Evolutionary conservation across 805 yeast genomes (phyloP).

Genomic region (Candida maris): DNA sequence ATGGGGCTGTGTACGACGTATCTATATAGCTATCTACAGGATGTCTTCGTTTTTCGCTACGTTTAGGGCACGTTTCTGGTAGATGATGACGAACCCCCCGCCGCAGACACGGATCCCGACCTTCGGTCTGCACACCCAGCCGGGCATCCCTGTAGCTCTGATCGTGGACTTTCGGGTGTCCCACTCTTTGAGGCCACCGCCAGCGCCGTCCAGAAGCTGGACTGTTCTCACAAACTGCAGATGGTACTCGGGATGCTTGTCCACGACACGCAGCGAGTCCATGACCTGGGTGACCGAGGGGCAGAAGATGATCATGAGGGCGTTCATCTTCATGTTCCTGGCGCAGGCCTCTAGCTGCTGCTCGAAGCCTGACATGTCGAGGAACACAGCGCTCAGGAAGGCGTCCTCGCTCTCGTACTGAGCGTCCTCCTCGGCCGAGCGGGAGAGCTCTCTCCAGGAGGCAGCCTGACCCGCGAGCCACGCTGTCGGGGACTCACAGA

Average conservation of each 20-base stretch:
- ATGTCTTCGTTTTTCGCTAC: background rate
- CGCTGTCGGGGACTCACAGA: slow-evolving; percentile 36
- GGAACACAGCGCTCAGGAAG: slow-evolving; percentile 40
- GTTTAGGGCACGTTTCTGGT: slow-evolving; percentile 29
- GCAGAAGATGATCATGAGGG: slow-evolving; percentile 42
- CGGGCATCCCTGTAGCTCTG: slow-evolving; percentile 38
- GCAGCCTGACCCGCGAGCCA: slow-evolving; percentile 35
- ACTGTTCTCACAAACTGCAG: slow-evolving; percentile 37
- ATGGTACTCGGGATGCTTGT: slow-evolving; percentile 29
- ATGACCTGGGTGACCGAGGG: slow-evolving; percentile 49
- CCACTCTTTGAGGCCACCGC: slow-evolving; percentile 53
- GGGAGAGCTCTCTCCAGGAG: slow-evolving; percentile 23
- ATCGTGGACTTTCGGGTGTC: slow-evolving; percentile 39
- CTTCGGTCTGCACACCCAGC: slow-evolving; percentile 46
- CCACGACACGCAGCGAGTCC: slow-evolving; percentile 34
- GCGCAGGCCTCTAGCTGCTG: slow-evolving; percentile 34
- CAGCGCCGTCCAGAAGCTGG: slow-evolving; percentile 45
- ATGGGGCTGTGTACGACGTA: background rate
- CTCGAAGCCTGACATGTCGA: slow-evolving; percentile 45
- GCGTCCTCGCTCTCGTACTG: slow-evolving; percentile 24
- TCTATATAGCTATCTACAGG: slow-evolving; percentile 1
- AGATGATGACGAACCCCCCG: slow-evolving; percentile 49
- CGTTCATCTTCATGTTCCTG: slow-evolving; percentile 35
- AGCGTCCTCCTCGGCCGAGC: slow-evolving; percentile 5
- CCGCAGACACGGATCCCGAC: slow-evolving; percentile 46